A percentile compares a stretch with the other conserved stretches of the same genome.
phyloP scores from a whole-genome alignment of 768 basidiomycete species.

The Pleurotus pulmonarius region DNA sequence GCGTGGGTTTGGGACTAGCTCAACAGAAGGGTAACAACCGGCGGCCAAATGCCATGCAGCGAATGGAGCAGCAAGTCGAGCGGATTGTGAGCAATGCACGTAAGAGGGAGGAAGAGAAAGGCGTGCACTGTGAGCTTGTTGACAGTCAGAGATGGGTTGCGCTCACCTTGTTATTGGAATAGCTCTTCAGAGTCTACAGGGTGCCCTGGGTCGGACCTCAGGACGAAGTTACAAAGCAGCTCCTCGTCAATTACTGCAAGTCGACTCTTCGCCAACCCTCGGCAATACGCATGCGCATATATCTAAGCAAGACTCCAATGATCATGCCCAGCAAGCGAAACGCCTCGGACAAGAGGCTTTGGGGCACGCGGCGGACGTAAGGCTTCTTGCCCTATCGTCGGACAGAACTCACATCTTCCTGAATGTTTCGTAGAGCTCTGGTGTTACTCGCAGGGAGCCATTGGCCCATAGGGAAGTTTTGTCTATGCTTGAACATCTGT shows the following conservation, averaged over 20 bases:
- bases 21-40: conserved; percentile 60
- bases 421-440: conserved; percentile 41
- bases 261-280: conserved; percentile 56
- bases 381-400: conserved; percentile 11
- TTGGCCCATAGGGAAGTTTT: conserved; percentile 78
- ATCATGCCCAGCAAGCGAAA: conserved; percentile 62
- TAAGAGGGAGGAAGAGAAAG: conserved; percentile 82
- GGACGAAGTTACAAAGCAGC: conserved; percentile 93
- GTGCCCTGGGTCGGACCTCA: conserved; percentile 92
- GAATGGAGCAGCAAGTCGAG: conserved; percentile 95
- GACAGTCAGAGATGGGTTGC: not conserved
- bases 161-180: not conserved
- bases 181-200: conserved; percentile 80
- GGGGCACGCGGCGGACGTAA: conserved; percentile 54
- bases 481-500: conserved; percentile 76
- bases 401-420: not conserved
- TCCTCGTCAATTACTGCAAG: conserved; percentile 93
- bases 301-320: conserved; percentile 48
- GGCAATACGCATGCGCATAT: conserved; percentile 46
- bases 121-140: conserved; percentile 44
- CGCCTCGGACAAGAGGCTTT: conserved; percentile 73
- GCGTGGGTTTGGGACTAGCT: conserved; percentile 79
- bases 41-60: conserved; percentile 82
- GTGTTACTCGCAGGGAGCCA: conserved; percentile 65
- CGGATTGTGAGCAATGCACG: conserved; percentile 91